Percentiles rank a stretch among this genome's conserved stretches.
phyloP scores from a whole-genome alignment of 2,329 filamentous ascomycete species.

The Claviceps quebecensis region DNA sequence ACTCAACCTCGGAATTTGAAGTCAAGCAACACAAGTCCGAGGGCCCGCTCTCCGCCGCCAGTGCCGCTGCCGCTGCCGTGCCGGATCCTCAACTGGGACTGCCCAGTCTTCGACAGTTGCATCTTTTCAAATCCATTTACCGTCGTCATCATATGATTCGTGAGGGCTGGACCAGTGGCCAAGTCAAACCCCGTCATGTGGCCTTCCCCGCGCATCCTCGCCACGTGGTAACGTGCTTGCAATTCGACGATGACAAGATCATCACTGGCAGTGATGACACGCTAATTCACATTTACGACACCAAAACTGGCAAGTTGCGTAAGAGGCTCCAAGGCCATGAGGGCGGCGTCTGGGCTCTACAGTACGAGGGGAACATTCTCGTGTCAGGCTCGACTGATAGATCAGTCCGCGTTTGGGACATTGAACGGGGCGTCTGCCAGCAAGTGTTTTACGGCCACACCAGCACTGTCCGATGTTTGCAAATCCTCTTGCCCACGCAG shows the following conservation, averaged over 20 bases:
- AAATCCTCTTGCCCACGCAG: conserved; percentile 79
- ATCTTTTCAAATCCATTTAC: conserved; percentile 93
- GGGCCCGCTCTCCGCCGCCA: conserved; percentile 76
- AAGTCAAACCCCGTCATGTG: conserved; percentile 74
- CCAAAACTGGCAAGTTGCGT: conserved; percentile 75
- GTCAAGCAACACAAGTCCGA: conserved; percentile 48
- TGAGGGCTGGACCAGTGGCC: conserved; percentile 80
- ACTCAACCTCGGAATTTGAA: conserved; percentile 22
- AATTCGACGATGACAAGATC: conserved; percentile 97
- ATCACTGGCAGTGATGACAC: conserved; percentile 95
- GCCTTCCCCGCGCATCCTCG: conserved; percentile 93
- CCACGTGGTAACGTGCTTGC: conserved; percentile 92
- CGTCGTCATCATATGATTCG: conserved; percentile 84
- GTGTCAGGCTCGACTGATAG: conserved; percentile 94
- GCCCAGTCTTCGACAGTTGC: conserved; percentile 64
- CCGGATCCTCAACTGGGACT: conserved; percentile 72
- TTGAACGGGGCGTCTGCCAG: conserved; percentile 80
- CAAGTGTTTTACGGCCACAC: conserved; percentile 97
- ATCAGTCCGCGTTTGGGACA: conserved; percentile 99
- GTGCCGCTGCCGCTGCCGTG: conserved; percentile 67
- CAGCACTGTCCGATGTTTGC: conserved; percentile 87
- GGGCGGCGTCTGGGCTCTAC: conserved; percentile 91
- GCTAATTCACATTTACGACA: conserved; percentile 95
- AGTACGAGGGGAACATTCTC: conserved; percentile 88
- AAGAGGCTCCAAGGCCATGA: conserved; percentile 85